A percentile compares a stretch with the other conserved stretches of the same genome.
Evolutionary conservation across 768 basidiomycete genomes (phyloP).

Genomic region (Trametes elegans): DNA sequence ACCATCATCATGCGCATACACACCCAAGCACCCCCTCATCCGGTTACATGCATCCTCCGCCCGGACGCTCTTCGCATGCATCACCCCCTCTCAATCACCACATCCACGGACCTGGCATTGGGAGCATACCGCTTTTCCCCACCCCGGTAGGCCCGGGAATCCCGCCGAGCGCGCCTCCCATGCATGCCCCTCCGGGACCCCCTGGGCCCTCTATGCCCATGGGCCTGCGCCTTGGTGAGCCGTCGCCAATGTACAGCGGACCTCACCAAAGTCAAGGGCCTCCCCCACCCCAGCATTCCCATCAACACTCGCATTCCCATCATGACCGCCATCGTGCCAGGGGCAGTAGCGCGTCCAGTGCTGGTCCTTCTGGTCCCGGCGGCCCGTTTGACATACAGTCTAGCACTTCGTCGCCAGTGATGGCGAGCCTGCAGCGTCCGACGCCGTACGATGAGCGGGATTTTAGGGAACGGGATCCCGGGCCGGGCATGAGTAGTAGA

Average conservation of each 20-base stretch:
- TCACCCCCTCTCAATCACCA: conserved; percentile 3
- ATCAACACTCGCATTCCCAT: conserved; percentile 4
- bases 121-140: conserved; percentile 25
- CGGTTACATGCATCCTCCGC: conserved; percentile 26
- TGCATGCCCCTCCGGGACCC: conserved; percentile 13
- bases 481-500: conserved; percentile 10
- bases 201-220: conserved; percentile 16
- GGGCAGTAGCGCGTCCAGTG: conserved; percentile 18
- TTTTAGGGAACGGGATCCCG: conserved; percentile 18
- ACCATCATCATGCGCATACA: conserved; percentile 22
- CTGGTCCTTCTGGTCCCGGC: conserved; percentile 4
- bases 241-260: conserved; percentile 31
- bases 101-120: conserved; percentile 18
- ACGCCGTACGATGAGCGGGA: conserved; percentile 21
- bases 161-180: conserved; percentile 7
- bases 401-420: conserved; percentile 27
- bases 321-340: conserved; percentile 11
- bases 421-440: conserved; percentile 32
- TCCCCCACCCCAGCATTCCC: conserved; percentile 27
- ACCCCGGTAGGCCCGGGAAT: conserved; percentile 26
- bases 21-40: conserved; percentile 23
- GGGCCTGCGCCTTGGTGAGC: conserved; percentile 23
- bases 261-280: conserved; percentile 22
- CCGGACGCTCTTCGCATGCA: conserved; percentile 10
- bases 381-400: conserved; percentile 17